phyloP scores from a whole-genome alignment of 2,329 filamentous ascomycete genomes.

The Zopfia rhizophila region DNA sequence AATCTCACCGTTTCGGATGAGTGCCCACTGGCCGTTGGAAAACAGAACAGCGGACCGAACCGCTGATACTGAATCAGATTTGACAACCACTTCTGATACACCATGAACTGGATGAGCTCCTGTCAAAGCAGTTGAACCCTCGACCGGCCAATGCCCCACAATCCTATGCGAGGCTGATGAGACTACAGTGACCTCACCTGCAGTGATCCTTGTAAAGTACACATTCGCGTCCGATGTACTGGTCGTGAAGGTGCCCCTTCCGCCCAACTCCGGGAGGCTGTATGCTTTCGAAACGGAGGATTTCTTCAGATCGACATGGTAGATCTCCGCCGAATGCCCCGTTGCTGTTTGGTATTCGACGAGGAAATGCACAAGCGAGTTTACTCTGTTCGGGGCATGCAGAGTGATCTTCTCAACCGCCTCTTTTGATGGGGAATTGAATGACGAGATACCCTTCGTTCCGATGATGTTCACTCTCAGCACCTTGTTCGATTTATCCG shows the following conservation, averaged over 20 bases:
- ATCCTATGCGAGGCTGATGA: conserved; percentile 82
- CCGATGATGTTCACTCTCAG: conserved; percentile 77
- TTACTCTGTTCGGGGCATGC: conserved; percentile 77
- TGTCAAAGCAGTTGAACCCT: conserved; percentile 48
- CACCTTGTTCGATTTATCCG: conserved; percentile 69
- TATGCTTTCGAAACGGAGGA: conserved; percentile 80
- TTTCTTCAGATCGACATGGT: conserved; percentile 79
- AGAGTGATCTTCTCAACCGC: conserved; percentile 66
- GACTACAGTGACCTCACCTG: conserved; percentile 76
- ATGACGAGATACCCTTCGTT: conserved; percentile 56
- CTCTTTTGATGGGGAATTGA: conserved; percentile 54
- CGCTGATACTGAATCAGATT: conserved; percentile 74
- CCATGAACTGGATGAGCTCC: conserved; percentile 67
- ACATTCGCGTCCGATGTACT: conserved; percentile 83
- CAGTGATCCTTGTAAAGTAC: conserved; percentile 86
- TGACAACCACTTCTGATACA: conserved; percentile 84
- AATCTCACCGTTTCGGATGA: conserved; percentile 83
- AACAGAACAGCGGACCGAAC: conserved; percentile 78
- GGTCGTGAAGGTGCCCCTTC: conserved; percentile 79
- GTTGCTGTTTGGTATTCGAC: conserved; percentile 78
- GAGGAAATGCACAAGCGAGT: conserved; percentile 82
- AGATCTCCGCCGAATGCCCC: conserved; percentile 85
- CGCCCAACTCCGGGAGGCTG: conserved; percentile 76
- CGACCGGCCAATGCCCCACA: conserved; percentile 77
- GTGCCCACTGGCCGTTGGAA: conserved; percentile 77